Conservation (phyloP, 768 basidiomycete genomes). For the Multifurca ochricompacta region DNA sequence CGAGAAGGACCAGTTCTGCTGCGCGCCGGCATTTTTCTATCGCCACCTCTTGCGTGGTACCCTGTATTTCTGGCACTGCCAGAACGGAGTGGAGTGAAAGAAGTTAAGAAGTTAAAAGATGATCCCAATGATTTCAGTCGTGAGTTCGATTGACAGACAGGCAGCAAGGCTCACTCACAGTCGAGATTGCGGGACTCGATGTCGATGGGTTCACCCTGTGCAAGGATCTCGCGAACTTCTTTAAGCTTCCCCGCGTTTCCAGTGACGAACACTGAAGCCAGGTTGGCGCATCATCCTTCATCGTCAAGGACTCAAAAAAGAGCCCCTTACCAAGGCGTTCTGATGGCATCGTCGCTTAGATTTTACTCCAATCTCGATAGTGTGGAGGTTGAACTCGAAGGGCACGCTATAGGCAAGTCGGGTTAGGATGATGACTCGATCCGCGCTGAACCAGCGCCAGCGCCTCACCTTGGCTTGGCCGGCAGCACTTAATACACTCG, state of each 20-base stretch:
- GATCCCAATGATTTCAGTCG: neutral
- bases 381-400: neutral
- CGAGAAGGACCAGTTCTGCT: slow-evolving; percentile 71
- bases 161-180: slow-evolving; percentile 40
- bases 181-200: slow-evolving; percentile 76
- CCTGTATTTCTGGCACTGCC: slow-evolving; percentile 89
- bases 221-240: slow-evolving; percentile 82
- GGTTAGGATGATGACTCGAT: no score
- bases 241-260: slow-evolving; percentile 89
- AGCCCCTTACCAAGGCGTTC: slow-evolving; percentile 9
- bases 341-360: neutral
- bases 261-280: slow-evolving; percentile 77
- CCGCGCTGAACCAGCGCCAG: no score
- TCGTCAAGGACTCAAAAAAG: no score
- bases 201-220: slow-evolving; percentile 58
- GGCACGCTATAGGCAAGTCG: neutral
- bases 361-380: neutral
- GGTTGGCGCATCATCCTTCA: no score
- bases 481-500: no score
- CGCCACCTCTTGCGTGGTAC: slow-evolving; percentile 86
- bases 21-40: slow-evolving; percentile 79
- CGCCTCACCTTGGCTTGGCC: no score
- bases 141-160: neutral
- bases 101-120: neutral
- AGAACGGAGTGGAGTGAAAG: no score